phyloP scores from a whole-genome alignment of 1,284 basidiomycete genomes.

The Ganoderma sinense region DNA sequence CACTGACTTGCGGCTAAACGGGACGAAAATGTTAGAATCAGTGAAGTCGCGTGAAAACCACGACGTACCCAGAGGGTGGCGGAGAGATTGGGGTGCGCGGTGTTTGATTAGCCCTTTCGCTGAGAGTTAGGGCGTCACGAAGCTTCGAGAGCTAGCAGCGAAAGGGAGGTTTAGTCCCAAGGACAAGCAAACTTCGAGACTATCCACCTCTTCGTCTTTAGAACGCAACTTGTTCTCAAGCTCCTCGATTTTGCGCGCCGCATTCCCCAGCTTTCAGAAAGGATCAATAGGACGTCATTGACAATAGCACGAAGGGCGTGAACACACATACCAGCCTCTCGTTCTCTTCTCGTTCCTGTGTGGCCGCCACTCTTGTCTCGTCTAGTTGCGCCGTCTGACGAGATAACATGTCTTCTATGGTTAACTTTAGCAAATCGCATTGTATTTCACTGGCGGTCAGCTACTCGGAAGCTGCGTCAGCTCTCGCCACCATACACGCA shows the following conservation, averaged over 20 bases:
- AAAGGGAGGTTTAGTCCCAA: neutral
- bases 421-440: slow-evolving; percentile 19
- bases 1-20: neutral
- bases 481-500: too few species aligned
- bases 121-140: slow-evolving; percentile 8
- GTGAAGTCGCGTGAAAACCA: neutral
- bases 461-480: neutral
- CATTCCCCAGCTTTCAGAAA: slow-evolving; percentile 11
- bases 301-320: neutral
- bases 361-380: slow-evolving; percentile 1
- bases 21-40: neutral
- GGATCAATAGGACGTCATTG: neutral
- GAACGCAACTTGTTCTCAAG: slow-evolving; percentile 14
- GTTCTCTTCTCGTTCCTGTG: slow-evolving; percentile 10
- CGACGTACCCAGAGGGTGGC: slow-evolving; percentile 13
- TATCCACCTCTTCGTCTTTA: slow-evolving; percentile 17
- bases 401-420: slow-evolving; percentile 14
- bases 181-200: neutral
- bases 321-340: neutral
- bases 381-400: slow-evolving; percentile 16
- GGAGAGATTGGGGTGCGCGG: slow-evolving; percentile 11
- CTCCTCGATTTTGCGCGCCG: slow-evolving; percentile 23
- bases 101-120: neutral
- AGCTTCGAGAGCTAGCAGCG: slow-evolving; percentile 5
- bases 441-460: slow-evolving; percentile 17